A percentile compares a stretch with the other conserved stretches of the same genome.
These are phyloP conservation scores for Fraxinus excelsior DNA, from an alignment of 257 asterid species.

Conservation along the genomic window DNA sequence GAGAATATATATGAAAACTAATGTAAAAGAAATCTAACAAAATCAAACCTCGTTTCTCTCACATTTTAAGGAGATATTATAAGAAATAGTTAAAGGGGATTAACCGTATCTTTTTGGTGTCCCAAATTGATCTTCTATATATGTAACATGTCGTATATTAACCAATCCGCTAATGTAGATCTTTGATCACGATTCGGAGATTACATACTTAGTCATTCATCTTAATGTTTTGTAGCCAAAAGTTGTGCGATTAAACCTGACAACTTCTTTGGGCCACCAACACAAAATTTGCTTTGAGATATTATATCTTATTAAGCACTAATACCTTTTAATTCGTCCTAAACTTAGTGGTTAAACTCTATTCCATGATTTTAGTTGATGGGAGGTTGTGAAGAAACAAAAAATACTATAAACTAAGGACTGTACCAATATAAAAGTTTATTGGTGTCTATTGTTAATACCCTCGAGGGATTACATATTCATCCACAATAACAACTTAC, in stretches of 20 bases:
- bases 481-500: too few relatives aligned
- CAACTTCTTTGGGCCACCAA: neutral
- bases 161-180: too few relatives aligned
- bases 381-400: too few relatives aligned
- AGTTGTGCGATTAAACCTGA: too few relatives aligned
- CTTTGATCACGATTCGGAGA: neutral
- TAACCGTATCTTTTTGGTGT: constrained; percentile 36
- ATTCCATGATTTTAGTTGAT: too few relatives aligned
- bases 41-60: constrained; percentile 23
- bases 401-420: neutral
- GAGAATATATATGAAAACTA: too few relatives aligned
- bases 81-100: constrained; percentile 27
- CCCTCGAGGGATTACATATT: too few relatives aligned
- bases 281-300: neutral
- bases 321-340: too few relatives aligned
- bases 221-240: neutral
- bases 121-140: constrained; percentile 23
- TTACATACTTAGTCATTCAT: neutral
- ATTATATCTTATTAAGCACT: too few relatives aligned
- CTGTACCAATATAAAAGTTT: too few relatives aligned
- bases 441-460: neutral
- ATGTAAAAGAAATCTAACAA: constrained; percentile 14
- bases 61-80: constrained; percentile 38
- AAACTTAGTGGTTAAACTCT: neutral
- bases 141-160: too few relatives aligned